A percentile compares a stretch with the other conserved stretches of the same genome.
phyloP scores from a whole-genome alignment of 805 yeast genomes.

The Saturnispora diversa region DNA sequence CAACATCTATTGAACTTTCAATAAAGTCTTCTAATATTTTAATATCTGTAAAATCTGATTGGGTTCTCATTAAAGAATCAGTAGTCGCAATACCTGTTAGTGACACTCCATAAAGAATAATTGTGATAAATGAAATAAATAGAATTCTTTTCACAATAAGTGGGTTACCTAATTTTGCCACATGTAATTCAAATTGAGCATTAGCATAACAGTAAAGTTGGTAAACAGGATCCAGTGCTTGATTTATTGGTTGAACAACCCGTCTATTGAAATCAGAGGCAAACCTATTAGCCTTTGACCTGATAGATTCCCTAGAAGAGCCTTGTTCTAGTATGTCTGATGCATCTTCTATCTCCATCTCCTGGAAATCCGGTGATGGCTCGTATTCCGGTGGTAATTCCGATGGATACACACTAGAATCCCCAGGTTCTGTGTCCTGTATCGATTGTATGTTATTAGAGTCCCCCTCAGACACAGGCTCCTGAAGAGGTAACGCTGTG shows the following conservation, averaged over 20 bases:
- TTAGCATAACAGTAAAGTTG: conserved; percentile 37
- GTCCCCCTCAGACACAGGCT: not conserved
- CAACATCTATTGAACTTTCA: conserved; percentile 43
- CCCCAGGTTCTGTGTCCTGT: no score
- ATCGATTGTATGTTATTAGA: no score
- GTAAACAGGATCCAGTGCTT: conserved; percentile 43
- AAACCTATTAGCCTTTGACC: conserved; percentile 33
- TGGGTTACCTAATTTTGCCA: conserved; percentile 77
- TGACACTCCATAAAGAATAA: conserved; percentile 48
- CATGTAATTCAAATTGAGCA: conserved; percentile 44
- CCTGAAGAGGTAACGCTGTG: conserved; percentile 7
- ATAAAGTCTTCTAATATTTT: conserved; percentile 43
- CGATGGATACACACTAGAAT: conserved; percentile 5
- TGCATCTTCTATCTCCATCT: conserved; percentile 40
- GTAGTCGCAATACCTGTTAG: conserved; percentile 50
- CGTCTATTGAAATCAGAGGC: conserved; percentile 30
- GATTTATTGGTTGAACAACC: conserved; percentile 37
- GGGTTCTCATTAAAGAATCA: conserved; percentile 30
- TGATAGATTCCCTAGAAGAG: not conserved
- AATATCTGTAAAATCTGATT: conserved; percentile 60
- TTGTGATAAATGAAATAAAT: conserved; percentile 60
- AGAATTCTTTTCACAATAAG: conserved; percentile 68
- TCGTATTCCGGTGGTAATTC: conserved; percentile 25
- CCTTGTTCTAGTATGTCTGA: not conserved
- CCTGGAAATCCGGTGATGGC: conserved; percentile 23